Evolutionary conservation across 495 filamentous ascomycete genomes (phyloP), one percentile per base, ranked within the genome.

Genomic region (Penicillium waksmanii): DNA sequence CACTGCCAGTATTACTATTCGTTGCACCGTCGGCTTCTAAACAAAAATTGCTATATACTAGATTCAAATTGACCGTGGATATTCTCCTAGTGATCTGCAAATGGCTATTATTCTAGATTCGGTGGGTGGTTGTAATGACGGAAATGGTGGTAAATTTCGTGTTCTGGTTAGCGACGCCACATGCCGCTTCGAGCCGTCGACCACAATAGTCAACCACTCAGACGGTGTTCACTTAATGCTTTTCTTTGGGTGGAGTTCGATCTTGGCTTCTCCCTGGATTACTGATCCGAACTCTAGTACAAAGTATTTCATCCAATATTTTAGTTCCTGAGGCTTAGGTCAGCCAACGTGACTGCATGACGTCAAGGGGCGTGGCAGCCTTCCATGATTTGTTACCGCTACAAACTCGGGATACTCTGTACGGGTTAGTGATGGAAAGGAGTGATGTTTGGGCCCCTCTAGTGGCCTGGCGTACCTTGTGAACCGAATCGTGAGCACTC

Each of bases 271-370:
- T 10, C 9, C 11, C 44, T 19, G 8, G 17, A 9, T 47, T n/a
- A 19, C 44, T 47, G 44, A 13, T 6, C 13, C 44, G 44, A 19
- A 25, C 47, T 33, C 27, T 31, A 31, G 27, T 31, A 23, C 11
- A 50, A 50, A 25, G 44, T 17, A 6, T 10, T 47, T n/a, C 21
- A 50, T 15, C 47, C 47, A 50, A 27, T 27, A 13, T 11, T 48
- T 23, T 48, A 47, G 63, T 66, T 66, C 63, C 63, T 62, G 63
- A 59, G 25, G 35, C 25, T 44, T 59, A n/a, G 56, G 47, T 57
- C 53, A 66, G 60, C 56, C 36, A 52, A 8, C 40, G 19, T 38
- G 31, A 40, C 15, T 23, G 13, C 11, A 58, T 67, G 65, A 67
- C 65, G 65, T 67, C 65, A 67, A 33, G 21, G 27, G 27, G 2